Conservation (phyloP, 225 moss, liverwort and hornwort genomes). For the Physcomitrellopsis africana region DNA sequence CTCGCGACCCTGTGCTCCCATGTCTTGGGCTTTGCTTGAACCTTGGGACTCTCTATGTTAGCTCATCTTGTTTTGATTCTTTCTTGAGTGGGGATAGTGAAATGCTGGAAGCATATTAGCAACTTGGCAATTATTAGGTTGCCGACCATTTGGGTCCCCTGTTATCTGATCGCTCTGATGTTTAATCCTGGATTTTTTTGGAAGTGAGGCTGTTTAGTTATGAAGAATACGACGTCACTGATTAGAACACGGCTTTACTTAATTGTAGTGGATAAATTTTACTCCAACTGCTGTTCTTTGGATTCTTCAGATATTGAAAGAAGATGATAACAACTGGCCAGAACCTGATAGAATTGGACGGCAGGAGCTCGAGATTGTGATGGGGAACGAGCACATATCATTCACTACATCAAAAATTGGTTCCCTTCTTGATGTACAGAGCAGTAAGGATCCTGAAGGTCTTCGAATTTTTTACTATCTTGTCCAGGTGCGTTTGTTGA, state of each 20-base stretch:
- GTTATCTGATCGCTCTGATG: no score
- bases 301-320: constrained; percentile 44
- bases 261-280: neutral
- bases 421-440: constrained; percentile 71
- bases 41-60: no score
- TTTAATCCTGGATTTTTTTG: no score
- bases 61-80: no score
- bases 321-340: constrained; percentile 55
- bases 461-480: constrained; percentile 70
- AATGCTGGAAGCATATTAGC: no score
- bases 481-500: constrained; percentile 50
- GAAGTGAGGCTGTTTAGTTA: no score
- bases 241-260: neutral
- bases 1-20: no score
- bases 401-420: constrained; percentile 74
- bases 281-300: neutral
- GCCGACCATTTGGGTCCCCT: no score
- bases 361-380: constrained; percentile 74
- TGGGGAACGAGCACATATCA: constrained; percentile 76
- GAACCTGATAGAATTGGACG: constrained; percentile 66
- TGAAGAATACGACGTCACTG: neutral
- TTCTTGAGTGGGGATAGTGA: no score
- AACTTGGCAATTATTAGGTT: no score
- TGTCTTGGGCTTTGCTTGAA: no score
- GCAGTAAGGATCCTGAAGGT: constrained; percentile 73